Base-by-base conservation (phyloP, 2,329 filamentous ascomycete genomes). In the Fusarium sp. region DNA sequence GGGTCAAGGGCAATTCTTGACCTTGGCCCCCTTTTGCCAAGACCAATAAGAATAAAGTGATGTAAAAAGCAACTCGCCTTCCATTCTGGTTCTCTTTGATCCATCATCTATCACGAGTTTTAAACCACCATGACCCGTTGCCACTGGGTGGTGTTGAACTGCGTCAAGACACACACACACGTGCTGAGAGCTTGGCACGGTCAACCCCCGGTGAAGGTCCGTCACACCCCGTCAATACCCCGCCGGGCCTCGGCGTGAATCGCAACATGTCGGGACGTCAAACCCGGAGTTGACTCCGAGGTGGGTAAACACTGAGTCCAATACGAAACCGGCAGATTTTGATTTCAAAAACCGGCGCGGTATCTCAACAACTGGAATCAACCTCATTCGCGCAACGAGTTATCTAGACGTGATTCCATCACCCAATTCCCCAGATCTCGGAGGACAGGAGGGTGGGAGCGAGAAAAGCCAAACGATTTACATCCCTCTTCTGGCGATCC, bases 371-470 rank as follows among this genome's bases (percentile, higher is more conserved):
- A 60, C 52, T 61, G 47, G 42, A 35, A 42, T 29, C 38, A 52
- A 67, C 35, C 72, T 69, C 59, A 74, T 74, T 74, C 72, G 72
- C 41, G 54, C 56, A 47, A 35, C 20, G 33, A 60, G 57, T 69
- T 74, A 60, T 39, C 47, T 47, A 48, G 64, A 74, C 69, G 65
- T 62, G 64, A 72, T 71, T 72, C 63, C 54, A 63, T 73, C 61
- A 72, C 67, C 63, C 66, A 72, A 73, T 71, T 48, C 52, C 44
- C 47, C 38, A 57, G 44, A 54, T 66, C 38, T 54, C 38, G 68
- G 37, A 64, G 66, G 63, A 54, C 39, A 41, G 57, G 55, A 68
- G 54, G 42, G 66, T 55, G 57, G 60, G 42, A 63, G 49, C 46
- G 38, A 43, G 12, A 41, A 66, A 43, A 66, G 13, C 20, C 53